These are phyloP conservation scores for Fusarium anguioides DNA, from an alignment of 2,329 filamentous ascomycete genomes.

Conservation along the genomic window DNA sequence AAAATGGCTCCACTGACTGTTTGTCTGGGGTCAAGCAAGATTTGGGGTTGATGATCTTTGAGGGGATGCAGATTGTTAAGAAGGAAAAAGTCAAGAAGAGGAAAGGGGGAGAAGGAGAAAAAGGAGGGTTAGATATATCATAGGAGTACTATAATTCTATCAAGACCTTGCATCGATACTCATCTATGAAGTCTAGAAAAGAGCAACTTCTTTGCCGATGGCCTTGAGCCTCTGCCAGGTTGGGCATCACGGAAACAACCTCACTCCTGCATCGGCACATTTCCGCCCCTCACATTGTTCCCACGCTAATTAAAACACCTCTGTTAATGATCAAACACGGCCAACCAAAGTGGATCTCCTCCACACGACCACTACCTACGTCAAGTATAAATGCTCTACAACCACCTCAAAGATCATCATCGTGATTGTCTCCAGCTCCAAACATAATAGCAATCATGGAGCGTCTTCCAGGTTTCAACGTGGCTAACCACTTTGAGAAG, in stretches of 20 bases:
- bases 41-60: background rate
- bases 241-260: background rate
- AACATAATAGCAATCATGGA: slow-evolving; percentile 13
- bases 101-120: too few relatives aligned
- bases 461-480: slow-evolving; percentile 31
- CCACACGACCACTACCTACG: background rate
- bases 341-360: slow-evolving; percentile 22
- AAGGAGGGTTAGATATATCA: too few relatives aligned
- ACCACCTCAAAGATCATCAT: background rate
- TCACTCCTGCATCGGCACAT: background rate
- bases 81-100: too few relatives aligned
- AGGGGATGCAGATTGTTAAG: too few relatives aligned
- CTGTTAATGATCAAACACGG: background rate
- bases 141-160: too few relatives aligned
- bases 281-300: slow-evolving; percentile 2
- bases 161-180: too few relatives aligned
- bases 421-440: background rate
- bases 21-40: slow-evolving; percentile 2
- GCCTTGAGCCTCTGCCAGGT: background rate
- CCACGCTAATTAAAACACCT: background rate
- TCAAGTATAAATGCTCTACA: slow-evolving; percentile 20
- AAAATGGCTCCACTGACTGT: slow-evolving; percentile 1
- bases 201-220: too few relatives aligned
- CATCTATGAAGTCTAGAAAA: too few relatives aligned
- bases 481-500: slow-evolving; percentile 41